Evolutionary conservation across 225 moss, liverwort and hornwort species (phyloP).

Genomic region (Straminergon stramineum): DNA sequence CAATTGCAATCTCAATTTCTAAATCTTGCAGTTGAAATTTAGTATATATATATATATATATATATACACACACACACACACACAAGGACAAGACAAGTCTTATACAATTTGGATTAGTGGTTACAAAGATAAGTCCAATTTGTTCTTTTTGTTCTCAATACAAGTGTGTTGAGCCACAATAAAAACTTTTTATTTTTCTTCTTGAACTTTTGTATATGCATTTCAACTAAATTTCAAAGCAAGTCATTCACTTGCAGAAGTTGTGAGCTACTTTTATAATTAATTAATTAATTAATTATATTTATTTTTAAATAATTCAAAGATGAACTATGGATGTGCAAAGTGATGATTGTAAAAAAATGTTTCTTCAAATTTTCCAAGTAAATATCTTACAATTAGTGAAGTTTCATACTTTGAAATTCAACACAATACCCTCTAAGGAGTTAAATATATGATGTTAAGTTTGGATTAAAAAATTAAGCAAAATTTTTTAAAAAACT

Average conservation of each 20-base stretch:
- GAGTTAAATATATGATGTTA: background rate
- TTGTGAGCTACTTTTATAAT: no score
- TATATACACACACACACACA: no score
- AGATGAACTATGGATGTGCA: background rate
- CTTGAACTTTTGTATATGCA: background rate
- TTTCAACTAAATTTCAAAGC: background rate
- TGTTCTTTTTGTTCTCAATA: background rate
- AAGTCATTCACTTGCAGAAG: background rate
- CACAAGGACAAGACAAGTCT: background rate
- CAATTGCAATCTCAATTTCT: background rate
- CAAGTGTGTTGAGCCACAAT: background rate
- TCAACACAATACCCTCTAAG: background rate
- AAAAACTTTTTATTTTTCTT: background rate
- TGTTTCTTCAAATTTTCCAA: background rate
- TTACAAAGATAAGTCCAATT: background rate
- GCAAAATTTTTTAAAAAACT: background rate
- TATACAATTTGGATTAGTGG: background rate
- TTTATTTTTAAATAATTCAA: background rate
- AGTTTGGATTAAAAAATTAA: accelerated
- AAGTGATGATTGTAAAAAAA: background rate
- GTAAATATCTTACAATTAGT: background rate
- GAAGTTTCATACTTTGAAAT: background rate
- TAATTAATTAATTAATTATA: no score
- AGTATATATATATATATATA: no score
- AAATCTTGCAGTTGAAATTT: no score